Evolutionary conservation across 805 yeast species (phyloP).

Genomic region (Yamadazyma kitorensis): DNA sequence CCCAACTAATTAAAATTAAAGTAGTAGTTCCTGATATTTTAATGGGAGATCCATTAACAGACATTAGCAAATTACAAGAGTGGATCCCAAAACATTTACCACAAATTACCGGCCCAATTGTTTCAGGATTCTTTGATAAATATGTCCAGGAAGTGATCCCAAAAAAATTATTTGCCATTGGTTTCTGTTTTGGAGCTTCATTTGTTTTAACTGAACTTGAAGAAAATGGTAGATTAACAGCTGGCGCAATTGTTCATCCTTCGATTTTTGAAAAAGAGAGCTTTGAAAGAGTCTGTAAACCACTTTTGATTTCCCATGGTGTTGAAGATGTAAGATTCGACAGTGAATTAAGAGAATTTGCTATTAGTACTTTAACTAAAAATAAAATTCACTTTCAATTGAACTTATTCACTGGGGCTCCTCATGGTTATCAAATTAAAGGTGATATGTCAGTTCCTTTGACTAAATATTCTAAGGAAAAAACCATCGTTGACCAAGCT

Average conservation of each 20-base stretch:
- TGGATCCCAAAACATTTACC: slow-evolving; percentile 13
- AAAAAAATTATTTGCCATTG: slow-evolving; percentile 13
- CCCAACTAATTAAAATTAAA: slow-evolving; percentile 14
- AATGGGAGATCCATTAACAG: slow-evolving; percentile 18
- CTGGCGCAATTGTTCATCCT: slow-evolving; percentile 79
- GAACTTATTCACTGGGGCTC: slow-evolving; percentile 55
- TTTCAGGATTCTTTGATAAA: slow-evolving; percentile 8
- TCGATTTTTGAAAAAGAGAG: slow-evolving; percentile 63
- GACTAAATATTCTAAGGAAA: slow-evolving; percentile 62
- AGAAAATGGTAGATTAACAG: slow-evolving; percentile 42
- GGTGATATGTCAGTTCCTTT: slow-evolving; percentile 59
- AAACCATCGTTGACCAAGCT: slow-evolving; percentile 49
- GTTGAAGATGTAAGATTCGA: slow-evolving; percentile 61
- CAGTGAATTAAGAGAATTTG: slow-evolving; percentile 52
- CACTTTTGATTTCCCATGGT: slow-evolving; percentile 69
- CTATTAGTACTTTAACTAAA: slow-evolving; percentile 50
- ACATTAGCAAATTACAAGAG: slow-evolving; percentile 2
- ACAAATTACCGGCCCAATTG: slow-evolving; percentile 12
- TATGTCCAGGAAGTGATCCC: slow-evolving; percentile 2
- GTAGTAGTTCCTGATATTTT: slow-evolving; percentile 32
- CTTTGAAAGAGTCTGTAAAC: slow-evolving; percentile 52
- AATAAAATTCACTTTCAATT: slow-evolving; percentile 55
- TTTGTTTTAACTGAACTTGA: slow-evolving; percentile 28
- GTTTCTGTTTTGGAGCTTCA: slow-evolving; percentile 24
- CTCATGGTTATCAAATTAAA: slow-evolving; percentile 75